Base-by-base conservation (phyloP, 495 filamentous ascomycete genomes). In the Saxophila tyrrhenica region DNA sequence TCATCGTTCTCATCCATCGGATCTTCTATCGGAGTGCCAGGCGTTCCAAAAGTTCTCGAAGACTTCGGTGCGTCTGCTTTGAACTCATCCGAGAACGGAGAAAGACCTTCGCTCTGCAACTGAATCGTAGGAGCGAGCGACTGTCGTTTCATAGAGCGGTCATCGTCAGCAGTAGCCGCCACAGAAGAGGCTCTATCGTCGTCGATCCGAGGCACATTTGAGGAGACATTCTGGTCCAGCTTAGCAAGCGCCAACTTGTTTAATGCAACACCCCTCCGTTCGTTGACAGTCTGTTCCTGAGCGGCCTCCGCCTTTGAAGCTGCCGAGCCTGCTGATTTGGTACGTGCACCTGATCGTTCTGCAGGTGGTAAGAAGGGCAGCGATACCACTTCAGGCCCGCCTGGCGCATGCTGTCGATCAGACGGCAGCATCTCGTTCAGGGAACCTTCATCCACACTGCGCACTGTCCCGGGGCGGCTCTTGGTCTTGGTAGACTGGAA, bases 371-470 rank as follows among this genome's bases (percentile, higher is more conserved):
- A 25, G 51, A 60, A 60, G 11, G 57, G 57, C 20, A 60, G 48
- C 11, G 57, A 78, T 2, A 78, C 67, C 32, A 81, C 69, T 20
- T 70, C 67, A 48, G 48, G 77, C 3, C 25, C 56, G 19, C 44
- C 51, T 7, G 29, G 39, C 25, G n/a, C n/a, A 17, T 5, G 41
- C 3, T 8, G 7, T 44, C 41, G 41, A n/a, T 44, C 41, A 21
- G 15, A 7, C 3, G n/a, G 16, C 17, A 17, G 7, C 41, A 44
- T n/a, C 15, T 44, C 41, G 15, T 21, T n/a, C 7, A 44, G 41
- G 8, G 41, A 44, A 17, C 16, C 15, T 3, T 44, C 5, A 7
- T 44, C 41, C 16, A 42, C 24, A 17, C 32, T 35, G 16, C 20
- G 24, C 24, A 20, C 29, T n/a, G 42, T 17, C n/a, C 17, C 11